Percentiles rank a stretch among this genome's conserved stretches.
Evolutionary conservation across 2,329 filamentous ascomycete genomes (phyloP).

Genomic region (Cladosporium halotolerans): DNA sequence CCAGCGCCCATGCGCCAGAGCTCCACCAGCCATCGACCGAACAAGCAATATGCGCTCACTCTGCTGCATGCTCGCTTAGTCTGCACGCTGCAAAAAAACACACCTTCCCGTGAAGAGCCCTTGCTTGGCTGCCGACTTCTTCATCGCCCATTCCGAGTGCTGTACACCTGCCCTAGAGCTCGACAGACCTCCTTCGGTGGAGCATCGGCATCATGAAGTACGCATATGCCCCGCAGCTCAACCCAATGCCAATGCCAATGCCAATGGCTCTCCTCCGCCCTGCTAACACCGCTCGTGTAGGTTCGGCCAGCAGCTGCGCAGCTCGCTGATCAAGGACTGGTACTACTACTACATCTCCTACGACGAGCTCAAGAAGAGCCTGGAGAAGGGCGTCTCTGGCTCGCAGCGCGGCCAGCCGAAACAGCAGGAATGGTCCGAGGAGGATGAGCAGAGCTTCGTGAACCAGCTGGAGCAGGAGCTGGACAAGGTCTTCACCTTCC

Average conservation of each 20-base stretch:
- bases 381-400: slow-evolving; percentile 46
- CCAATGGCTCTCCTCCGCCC: not conserved
- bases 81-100: not conserved
- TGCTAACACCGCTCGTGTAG: slow-evolving; percentile 32
- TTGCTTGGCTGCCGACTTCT: not conserved
- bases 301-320: slow-evolving; percentile 95
- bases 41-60: not conserved
- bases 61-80: slow-evolving; percentile 9
- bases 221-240: slow-evolving; percentile 3
- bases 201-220: slow-evolving; percentile 12
- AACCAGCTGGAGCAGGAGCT: slow-evolving; percentile 81
- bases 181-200: not conserved
- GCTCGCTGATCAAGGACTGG: slow-evolving; percentile 93
- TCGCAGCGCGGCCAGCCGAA: slow-evolving; percentile 13
- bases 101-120: not conserved
- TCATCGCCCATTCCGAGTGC: not conserved
- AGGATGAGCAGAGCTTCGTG: slow-evolving; percentile 86
- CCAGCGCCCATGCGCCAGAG: not conserved
- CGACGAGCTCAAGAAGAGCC: slow-evolving; percentile 80
- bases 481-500: slow-evolving; percentile 96
- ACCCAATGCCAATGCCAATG: slow-evolving; percentile 3
- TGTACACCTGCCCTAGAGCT: not conserved
- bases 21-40: slow-evolving; percentile 7
- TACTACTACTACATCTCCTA: slow-evolving; percentile 99
- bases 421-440: slow-evolving; percentile 73